These are phyloP conservation scores for Fusarium sp. DNA, from an alignment of 2,329 filamentous ascomycete species.

Conservation along the genomic window DNA sequence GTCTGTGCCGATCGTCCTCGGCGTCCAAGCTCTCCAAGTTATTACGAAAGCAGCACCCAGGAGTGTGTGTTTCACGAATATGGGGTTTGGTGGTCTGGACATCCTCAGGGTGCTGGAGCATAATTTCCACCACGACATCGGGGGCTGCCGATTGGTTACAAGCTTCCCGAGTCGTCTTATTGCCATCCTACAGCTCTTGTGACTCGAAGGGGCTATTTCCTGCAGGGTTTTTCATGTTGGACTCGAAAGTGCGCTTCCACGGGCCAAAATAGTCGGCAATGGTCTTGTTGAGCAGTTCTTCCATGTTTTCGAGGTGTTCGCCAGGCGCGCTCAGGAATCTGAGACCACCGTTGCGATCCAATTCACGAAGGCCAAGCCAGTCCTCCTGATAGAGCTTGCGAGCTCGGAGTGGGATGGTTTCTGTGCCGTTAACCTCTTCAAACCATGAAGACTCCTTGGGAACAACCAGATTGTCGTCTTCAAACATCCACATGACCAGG, in stretches of 20 bases:
- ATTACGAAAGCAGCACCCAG: too few relatives aligned
- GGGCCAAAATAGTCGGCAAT: slow-evolving; percentile 75
- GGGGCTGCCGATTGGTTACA: background rate
- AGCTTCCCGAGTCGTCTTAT: background rate
- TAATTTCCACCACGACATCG: too few relatives aligned
- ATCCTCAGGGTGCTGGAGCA: too few relatives aligned
- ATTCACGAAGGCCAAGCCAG: slow-evolving; percentile 84
- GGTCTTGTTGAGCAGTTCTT: slow-evolving; percentile 70
- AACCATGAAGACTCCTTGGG: slow-evolving; percentile 95
- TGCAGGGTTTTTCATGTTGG: slow-evolving; percentile 32
- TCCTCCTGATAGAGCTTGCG: slow-evolving; percentile 84
- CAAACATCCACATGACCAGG: slow-evolving; percentile 91
- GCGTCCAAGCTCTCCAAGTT: too few relatives aligned
- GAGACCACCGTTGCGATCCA: slow-evolving; percentile 83
- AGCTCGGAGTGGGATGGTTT: slow-evolving; percentile 72
- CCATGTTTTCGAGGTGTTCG: slow-evolving; percentile 81
- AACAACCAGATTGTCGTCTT: slow-evolving; percentile 83
- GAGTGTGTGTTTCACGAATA: background rate
- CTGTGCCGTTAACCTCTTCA: slow-evolving; percentile 79
- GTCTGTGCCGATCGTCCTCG: too few relatives aligned
- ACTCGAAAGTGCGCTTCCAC: slow-evolving; percentile 50
- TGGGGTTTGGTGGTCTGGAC: too few relatives aligned
- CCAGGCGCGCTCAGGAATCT: slow-evolving; percentile 78
- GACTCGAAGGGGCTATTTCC: slow-evolving; percentile 26
- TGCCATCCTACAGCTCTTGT: slow-evolving; percentile 51